Evolutionary conservation across 2,329 filamentous ascomycete species (phyloP).

Genomic region (Aureobasidium sp.): DNA sequence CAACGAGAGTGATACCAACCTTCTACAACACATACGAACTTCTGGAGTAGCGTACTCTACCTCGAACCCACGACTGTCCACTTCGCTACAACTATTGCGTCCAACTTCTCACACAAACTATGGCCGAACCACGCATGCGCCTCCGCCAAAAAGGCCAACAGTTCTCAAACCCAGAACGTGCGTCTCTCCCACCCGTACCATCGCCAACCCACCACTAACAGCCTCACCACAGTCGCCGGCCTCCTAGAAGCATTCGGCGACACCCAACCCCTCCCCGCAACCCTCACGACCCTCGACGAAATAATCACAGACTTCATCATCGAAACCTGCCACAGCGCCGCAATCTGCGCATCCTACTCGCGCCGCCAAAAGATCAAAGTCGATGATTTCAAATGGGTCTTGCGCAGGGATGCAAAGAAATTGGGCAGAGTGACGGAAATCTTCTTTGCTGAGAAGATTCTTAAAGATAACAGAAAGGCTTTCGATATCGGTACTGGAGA

Average conservation of each 20-base stretch:
- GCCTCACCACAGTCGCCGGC: conserved; percentile 33
- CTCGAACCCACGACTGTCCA: not conserved
- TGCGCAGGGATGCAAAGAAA: conserved; percentile 76
- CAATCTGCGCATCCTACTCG: conserved; percentile 73
- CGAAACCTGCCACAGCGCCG: conserved; percentile 83
- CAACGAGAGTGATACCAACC: not conserved
- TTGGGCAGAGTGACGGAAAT: conserved; percentile 85
- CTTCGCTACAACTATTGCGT: not conserved
- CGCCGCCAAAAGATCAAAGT: conserved; percentile 96
- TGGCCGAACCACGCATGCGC: conserved; percentile 42
- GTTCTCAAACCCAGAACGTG: conserved; percentile 36
- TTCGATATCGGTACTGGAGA: conserved; percentile 60
- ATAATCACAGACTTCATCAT: conserved; percentile 96
- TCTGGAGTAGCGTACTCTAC: not conserved
- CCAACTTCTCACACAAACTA: conserved; percentile 14
- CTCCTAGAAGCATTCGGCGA: conserved; percentile 59
- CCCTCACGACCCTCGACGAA: conserved; percentile 81
- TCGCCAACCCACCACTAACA: conserved; percentile 15
- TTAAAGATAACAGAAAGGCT: conserved; percentile 74
- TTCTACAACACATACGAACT: not conserved
- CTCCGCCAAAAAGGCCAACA: conserved; percentile 39
- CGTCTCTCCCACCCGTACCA: conserved; percentile 15
- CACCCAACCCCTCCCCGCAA: conserved; percentile 69
- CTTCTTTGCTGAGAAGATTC: conserved; percentile 76
- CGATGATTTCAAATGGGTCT: conserved; percentile 93